phyloP scores from a whole-genome alignment of 768 basidiomycete genomes.

The Imleria badia region DNA sequence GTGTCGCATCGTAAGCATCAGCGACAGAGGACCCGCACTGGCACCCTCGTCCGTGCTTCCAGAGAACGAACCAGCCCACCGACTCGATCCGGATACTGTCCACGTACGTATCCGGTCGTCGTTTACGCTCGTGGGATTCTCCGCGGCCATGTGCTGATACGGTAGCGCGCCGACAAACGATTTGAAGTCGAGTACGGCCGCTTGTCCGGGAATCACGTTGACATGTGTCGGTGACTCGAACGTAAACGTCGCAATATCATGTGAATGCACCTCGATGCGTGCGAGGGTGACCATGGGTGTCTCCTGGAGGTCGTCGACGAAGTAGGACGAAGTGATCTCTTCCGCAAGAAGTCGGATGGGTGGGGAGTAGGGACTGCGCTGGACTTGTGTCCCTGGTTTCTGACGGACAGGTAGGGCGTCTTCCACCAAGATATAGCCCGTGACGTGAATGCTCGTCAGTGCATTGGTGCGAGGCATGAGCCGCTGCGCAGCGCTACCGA shows the following conservation, averaged over 20 bases:
- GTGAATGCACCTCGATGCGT: conserved; percentile 43
- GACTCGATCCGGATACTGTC: conserved; percentile 47
- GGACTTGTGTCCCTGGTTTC: conserved; percentile 28
- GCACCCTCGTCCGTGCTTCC: background rate
- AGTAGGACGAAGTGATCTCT: conserved; percentile 39
- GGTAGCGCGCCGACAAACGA: conserved; percentile 45
- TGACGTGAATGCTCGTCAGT: conserved; percentile 48
- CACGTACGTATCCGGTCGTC: conserved; percentile 68
- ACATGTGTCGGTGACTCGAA: conserved; percentile 41
- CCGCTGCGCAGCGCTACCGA: conserved; percentile 39
- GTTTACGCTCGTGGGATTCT: conserved; percentile 51
- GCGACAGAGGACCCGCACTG: conserved; percentile 11
- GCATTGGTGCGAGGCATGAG: conserved; percentile 59
- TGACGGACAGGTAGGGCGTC: conserved; percentile 60
- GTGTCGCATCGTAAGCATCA: conserved; percentile 55
- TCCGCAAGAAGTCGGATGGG: conserved; percentile 55
- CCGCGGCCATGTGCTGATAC: conserved; percentile 56
- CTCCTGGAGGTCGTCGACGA: conserved; percentile 18
- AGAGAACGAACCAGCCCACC: conserved; percentile 9
- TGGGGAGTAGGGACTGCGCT: conserved; percentile 57
- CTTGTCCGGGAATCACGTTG: conserved; percentile 47
- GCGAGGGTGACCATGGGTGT: conserved; percentile 32
- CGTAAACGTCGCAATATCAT: conserved; percentile 54
- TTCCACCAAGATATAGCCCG: conserved; percentile 52
- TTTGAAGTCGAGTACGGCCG: conserved; percentile 54